Conservation (phyloP, 1,284 basidiomycete genomes). For the Melampsora occidentalis region DNA sequence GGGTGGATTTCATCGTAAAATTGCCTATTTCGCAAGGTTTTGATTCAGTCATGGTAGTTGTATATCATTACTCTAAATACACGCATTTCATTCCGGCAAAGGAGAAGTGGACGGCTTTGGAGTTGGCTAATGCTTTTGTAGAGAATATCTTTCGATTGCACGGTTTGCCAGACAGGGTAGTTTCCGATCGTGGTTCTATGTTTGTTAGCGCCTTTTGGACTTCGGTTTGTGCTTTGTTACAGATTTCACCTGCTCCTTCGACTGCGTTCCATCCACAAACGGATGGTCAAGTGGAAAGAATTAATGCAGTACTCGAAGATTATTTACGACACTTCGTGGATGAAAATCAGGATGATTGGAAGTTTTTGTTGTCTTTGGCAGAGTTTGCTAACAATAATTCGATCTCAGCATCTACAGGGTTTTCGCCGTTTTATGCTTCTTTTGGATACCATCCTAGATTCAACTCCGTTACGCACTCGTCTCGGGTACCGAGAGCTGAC, state of each 20-base stretch:
- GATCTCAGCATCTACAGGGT: constrained; percentile 48
- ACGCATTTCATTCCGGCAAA: neutral
- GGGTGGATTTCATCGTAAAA: constrained; percentile 11
- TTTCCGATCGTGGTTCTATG: neutral
- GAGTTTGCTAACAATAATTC: constrained; percentile 54
- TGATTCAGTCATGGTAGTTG: neutral
- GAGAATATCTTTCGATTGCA: neutral
- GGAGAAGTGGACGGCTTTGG: neutral
- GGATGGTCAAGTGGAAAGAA: constrained; percentile 17
- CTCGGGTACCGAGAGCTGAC: neutral
- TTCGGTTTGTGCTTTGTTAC: neutral
- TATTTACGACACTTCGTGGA: constrained; percentile 45
- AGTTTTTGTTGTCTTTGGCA: constrained; percentile 46
- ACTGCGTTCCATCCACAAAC: constrained; percentile 34
- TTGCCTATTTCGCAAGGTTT: neutral
- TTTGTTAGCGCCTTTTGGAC: constrained; percentile 28
- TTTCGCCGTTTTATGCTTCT: constrained; percentile 57
- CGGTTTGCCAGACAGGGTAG: constrained; percentile 10
- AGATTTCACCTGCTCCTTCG: neutral
- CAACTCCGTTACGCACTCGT: neutral
- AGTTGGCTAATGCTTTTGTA: neutral
- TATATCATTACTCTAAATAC: neutral
- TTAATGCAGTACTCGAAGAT: constrained; percentile 13
- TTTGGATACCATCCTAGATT: constrained; percentile 53
- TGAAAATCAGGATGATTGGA: constrained; percentile 49